A percentile compares a stretch with the other conserved stretches of the same genome.
These are phyloP conservation scores for Debaryomycetaceae sp. DNA, from an alignment of 1,139 yeast species.

Conservation along the genomic window DNA sequence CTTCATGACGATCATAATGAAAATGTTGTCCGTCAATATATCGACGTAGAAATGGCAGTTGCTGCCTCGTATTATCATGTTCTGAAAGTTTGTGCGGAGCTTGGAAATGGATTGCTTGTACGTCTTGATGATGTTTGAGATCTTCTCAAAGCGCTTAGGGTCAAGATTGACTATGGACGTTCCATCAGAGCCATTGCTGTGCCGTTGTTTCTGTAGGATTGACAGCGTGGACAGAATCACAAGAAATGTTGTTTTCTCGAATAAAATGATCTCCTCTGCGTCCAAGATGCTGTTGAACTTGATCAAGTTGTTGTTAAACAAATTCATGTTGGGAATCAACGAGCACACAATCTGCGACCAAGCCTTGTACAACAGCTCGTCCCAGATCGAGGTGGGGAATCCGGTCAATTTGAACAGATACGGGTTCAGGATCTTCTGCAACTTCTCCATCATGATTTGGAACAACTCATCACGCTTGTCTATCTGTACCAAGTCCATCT, in stretches of 20 bases:
- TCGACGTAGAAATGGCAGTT: slow-evolving; percentile 65
- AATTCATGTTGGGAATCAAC: slow-evolving; percentile 83
- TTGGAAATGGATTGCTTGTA: slow-evolving; percentile 91
- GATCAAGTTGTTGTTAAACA: slow-evolving; percentile 71
- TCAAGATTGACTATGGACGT: slow-evolving; percentile 41
- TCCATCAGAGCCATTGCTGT: slow-evolving; percentile 9
- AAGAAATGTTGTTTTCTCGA: slow-evolving; percentile 89
- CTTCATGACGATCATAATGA: slow-evolving; percentile 65
- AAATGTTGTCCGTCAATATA: slow-evolving; percentile 67
- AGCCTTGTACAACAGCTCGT: slow-evolving; percentile 90
- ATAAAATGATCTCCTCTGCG: slow-evolving; percentile 86
- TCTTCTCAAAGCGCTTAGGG: slow-evolving; percentile 91
- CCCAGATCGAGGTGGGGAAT: slow-evolving; percentile 97
- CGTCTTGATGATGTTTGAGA: slow-evolving; percentile 88
- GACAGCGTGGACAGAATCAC: slow-evolving; percentile 74
- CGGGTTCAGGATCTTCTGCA: slow-evolving; percentile 73
- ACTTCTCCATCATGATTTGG: slow-evolving; percentile 75
- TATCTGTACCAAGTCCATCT: slow-evolving; percentile 91
- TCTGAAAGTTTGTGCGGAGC: slow-evolving; percentile 78
- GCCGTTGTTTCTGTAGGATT: slow-evolving; percentile 23
- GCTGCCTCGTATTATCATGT: slow-evolving; percentile 70
- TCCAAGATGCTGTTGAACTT: slow-evolving; percentile 72
- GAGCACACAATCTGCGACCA: slow-evolving; percentile 97
- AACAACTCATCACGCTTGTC: slow-evolving; percentile 84
- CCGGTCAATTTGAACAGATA: slow-evolving; percentile 80